Base-by-base conservation (phyloP, 1,284 basidiomycete species). In the Trichosporon coremiiforme region DNA sequence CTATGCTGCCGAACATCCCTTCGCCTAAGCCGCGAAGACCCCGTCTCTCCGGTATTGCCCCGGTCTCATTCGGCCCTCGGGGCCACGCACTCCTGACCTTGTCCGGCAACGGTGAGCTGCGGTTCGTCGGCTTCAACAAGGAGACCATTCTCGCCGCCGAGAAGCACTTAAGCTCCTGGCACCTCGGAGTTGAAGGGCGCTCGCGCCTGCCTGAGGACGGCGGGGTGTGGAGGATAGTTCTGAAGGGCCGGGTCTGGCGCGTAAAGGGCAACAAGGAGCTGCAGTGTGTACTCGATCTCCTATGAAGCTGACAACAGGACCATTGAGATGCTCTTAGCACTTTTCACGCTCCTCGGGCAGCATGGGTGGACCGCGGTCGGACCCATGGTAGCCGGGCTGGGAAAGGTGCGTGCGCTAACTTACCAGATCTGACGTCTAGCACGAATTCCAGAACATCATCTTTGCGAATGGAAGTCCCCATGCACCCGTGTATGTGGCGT, bases 401-500 rank as follows among this genome's bases (percentile, higher is more conserved):
- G 66, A 8, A 79, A 80, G 73, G 77, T 77, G 55, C 25, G 75
- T 12, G 1, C 1, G 38, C 6, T 22, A 5, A 17, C 7, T 6
- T 4, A n/a, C n/a, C 4, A 17, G 20, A 22, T 38, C 70, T 70
- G 65, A 68, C 50, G 22, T 15, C 6, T 70, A 82, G 77, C 75
- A 74, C 63, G 79, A 79, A 65, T 69, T 71, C n/a, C 79, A 80
- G 66, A 80, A 77, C 53, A 70, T 83, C 7, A 70, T 83, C 55
- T 80, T 82, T 64, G 63, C 73, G 3, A 74, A 78, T 50, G 69
- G 73, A 0, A 68, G 75, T 5, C 17, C 64, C 71, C 17, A 66
- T 38, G 76, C 81, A 2, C 81, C 81, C 0, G 68, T 75, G 1
- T 80, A 78, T 68, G 80, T 83, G 45, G 81, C 81, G 1, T n/a